Conservation (phyloP, 2,329 filamentous ascomycete genomes). For the Tympanopsis confertula region DNA sequence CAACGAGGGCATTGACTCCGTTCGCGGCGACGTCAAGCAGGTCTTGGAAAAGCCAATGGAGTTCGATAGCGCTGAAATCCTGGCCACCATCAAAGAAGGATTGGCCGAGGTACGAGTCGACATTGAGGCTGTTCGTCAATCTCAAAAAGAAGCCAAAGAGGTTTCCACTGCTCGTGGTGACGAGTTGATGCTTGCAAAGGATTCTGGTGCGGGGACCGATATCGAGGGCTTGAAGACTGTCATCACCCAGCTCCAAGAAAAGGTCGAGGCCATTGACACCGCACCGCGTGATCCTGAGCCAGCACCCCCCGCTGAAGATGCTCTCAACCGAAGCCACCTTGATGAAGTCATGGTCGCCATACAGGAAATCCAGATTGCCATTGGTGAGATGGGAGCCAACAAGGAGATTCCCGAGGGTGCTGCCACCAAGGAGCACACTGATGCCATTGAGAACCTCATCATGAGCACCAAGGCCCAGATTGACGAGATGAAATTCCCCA, state of each 20-base stretch:
- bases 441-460: constrained; percentile 50
- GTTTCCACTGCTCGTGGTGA: not conserved
- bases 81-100: constrained; percentile 50
- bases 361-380: constrained; percentile 36
- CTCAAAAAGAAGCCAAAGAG: constrained; percentile 11
- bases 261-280: constrained; percentile 48
- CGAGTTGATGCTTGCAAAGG: not conserved
- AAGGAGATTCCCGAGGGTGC: constrained; percentile 23
- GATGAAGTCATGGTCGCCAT: constrained; percentile 29
- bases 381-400: constrained; percentile 29
- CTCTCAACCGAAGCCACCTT: constrained; percentile 8
- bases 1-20: not conserved
- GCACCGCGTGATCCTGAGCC: constrained; percentile 12
- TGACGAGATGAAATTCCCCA: constrained; percentile 32
- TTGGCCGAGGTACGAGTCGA: constrained; percentile 41
- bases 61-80: constrained; percentile 45
- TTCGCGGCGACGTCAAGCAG: not conserved
- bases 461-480: constrained; percentile 52
- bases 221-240: constrained; percentile 49
- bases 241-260: constrained; percentile 49
- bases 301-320: constrained; percentile 17
- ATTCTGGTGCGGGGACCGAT: constrained; percentile 14
- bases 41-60: constrained; percentile 18
- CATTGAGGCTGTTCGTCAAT: constrained; percentile 38
- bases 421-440: constrained; percentile 50